Base-by-base conservation (phyloP, 768 basidiomycete genomes). In the Lactarius quietus region DNA sequence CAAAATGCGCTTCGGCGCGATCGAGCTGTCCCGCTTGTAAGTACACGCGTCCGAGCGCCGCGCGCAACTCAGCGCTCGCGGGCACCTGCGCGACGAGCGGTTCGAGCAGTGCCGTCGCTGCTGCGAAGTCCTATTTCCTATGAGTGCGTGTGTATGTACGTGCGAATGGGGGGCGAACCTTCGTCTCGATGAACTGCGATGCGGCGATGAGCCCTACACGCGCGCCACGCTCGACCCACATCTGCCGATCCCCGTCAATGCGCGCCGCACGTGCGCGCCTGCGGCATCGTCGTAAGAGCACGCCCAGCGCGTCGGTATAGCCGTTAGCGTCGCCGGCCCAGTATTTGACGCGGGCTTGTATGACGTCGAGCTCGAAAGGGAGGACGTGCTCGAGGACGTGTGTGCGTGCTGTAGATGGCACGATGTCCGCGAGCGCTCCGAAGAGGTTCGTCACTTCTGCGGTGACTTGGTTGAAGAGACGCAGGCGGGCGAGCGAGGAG, bases 181-280 rank as follows among this genome's bases (percentile, higher is more conserved):
- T 91, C 86, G 92, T 91, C 75, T 94, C 92, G 59, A 91, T 78
- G 72, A 93, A 76, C 75, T 93, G 90, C 39, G 88, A 89, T 1
- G 91, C 90, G 55, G 92, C 82, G 66, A 93, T 92, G 61, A 94
- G 73, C 61, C 82, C 85, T n/a, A 93, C 77, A 57, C 92, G 79
- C 18, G 88, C 83, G 4, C 86, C 86, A 62, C 92, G 84, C 74
- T 94, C 92, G 65, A 86, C 86, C 92, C 92, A 94, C 90, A 93
- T 92, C 58, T 65, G 31, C 58, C 55, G 57, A 62, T 70, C 52
- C 6, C 57, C 66, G 56, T 41, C 68, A 65, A 59, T 70, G 68
- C 62, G 76, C 74, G 39, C 82, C 76, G 26, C 83, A 81, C 45
- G 53, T 43, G 61, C 74, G 70, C 61, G 76, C 66, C 66, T 81